Evolutionary conservation across 192 early-diverging fungal species (phyloP), one percentile per base, ranked within the genome.

Genomic region (Backusella tuberculispora): DNA sequence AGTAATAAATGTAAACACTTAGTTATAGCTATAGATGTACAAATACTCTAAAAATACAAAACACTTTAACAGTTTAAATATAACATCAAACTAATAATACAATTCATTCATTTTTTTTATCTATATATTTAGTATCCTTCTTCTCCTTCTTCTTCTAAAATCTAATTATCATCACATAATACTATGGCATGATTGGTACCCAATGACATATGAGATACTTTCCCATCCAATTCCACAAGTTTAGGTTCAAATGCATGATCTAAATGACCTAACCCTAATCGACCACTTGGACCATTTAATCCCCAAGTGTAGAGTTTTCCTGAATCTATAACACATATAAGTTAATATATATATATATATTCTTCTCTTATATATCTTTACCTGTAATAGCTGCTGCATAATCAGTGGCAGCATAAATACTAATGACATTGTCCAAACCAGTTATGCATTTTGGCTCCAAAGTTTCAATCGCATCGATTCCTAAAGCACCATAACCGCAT

Each of bases 401-500:
- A 48, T 93, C 91, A 4, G 88, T 90, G 14, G 87, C 87, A 9
- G 90, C 90, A 69, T 81, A 80, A 40, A 93, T 80, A 24, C 76
- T 75, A 37, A 44, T 72, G 24, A 92, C 78, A 69, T 69, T 46
- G 0, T 19, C 38, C 21, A 90, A 63, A 12, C 77, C 71, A 2
- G 66, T 13, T 24, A 92, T 81, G 29, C 76, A 64, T 19, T 41
- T 38, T 21, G 73, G 41, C 72, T 78, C 79, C 26, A 93, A 73
- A 17, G 83, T 74, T 60, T 88, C 84, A 6, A 79, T 78, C 6
- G 72, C 47, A 0, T 90, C 90, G 17, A 87, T 72, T 3, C 91
- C 91, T 38, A 92, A 69, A 4, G 88, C 86, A 12, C 92, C 92
- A 76, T 89, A 93, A 1, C 92, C 92, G 47, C 92, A 93, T 10